Percentiles rank a stretch among this genome's conserved stretches.
These are phyloP conservation scores for Fusarium sambucinum DNA, from an alignment of 2,329 filamentous ascomycete genomes.

Conservation along the genomic window DNA sequence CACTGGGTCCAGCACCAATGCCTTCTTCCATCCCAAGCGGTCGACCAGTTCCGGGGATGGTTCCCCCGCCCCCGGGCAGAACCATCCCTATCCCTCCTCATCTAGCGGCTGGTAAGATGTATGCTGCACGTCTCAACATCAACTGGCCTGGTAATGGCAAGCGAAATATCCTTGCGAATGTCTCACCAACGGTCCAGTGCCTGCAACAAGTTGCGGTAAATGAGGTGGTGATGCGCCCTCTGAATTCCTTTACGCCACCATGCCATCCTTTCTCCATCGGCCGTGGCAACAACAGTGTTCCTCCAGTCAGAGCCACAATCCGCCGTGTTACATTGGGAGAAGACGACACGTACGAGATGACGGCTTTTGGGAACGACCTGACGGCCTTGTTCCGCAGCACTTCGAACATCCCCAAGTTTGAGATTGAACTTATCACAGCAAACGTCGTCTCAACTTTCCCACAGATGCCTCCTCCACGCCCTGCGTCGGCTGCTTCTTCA, in stretches of 20 bases:
- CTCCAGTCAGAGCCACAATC: conserved; percentile 29
- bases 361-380: conserved; percentile 47
- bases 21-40: conserved; percentile 8
- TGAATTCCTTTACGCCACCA: conserved; percentile 18
- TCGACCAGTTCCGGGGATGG: conserved; percentile 2
- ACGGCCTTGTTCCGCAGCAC: conserved; percentile 37
- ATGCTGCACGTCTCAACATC: conserved; percentile 47
- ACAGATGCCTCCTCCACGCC: conserved; percentile 31
- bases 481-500: conserved; percentile 31
- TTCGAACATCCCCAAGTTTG: conserved; percentile 43
- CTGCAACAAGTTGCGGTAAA: conserved; percentile 38
- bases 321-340: conserved; percentile 42
- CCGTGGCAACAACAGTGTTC: conserved; percentile 12
- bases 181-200: conserved; percentile 52
- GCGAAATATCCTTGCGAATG: conserved; percentile 49
- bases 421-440: conserved; percentile 31
- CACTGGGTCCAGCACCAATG: conserved; percentile 3
- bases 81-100: conserved; percentile 16
- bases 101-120: conserved; percentile 10
- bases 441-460: conserved; percentile 19
- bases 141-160: conserved; percentile 48
- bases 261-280: conserved; percentile 9
- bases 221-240: conserved; percentile 38
- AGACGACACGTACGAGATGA: conserved; percentile 43
- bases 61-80: conserved; percentile 18